Evolutionary conservation across 495 filamentous ascomycete species (phyloP), one percentile per base, ranked within the genome.

Genomic region (Penicillium psychrofluorescens): DNA sequence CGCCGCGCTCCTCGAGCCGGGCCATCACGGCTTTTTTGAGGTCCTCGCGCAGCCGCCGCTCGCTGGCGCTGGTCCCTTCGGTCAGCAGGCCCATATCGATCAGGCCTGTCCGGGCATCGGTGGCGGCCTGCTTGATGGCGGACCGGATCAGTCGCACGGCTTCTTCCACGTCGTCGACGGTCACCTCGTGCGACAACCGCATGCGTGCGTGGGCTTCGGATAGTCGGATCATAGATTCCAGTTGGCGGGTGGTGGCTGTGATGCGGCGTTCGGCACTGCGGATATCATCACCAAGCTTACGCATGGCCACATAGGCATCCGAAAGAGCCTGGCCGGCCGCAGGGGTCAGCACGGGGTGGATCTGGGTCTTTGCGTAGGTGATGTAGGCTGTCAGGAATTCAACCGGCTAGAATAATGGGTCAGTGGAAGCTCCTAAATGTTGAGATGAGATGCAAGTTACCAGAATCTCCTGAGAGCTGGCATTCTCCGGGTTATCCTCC

Each of bases 171-270:
- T 98, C 92, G 41, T 79, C 78, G 10, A 71, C 77, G 1, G 86
- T 91, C 33, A 98, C 94, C 36, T 70, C 73, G 0, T 67, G 51
- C 0, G 86, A 82, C 8, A 98, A 75, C 27, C 92, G 83, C 92
- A 98, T 98, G 58, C 95, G 95, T 14, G 92, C 92, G 66, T 97
- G 95, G 11, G 92, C 91, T 73, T 98, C 92, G 1, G 90, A 72
- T 3, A 98, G 80, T 34, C 92, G 89, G 61, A 98, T 96, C 85
- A 97, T 97, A 30, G 84, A 90, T 65, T 98, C 92, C 31, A 98
- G 72, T 62, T 98, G 92, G 41, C 92, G 78, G 9, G 92, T 98
- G 8, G 92, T 98, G 37, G 92, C 92, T 1, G 92, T 98, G 64
- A 98, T 97, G 50, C 92, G 85, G 65, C 95, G 91, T 58, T 98